Evolutionary conservation across 2,329 filamentous ascomycete species (phyloP).

Genomic region (Paramyrothecium sp.): DNA sequence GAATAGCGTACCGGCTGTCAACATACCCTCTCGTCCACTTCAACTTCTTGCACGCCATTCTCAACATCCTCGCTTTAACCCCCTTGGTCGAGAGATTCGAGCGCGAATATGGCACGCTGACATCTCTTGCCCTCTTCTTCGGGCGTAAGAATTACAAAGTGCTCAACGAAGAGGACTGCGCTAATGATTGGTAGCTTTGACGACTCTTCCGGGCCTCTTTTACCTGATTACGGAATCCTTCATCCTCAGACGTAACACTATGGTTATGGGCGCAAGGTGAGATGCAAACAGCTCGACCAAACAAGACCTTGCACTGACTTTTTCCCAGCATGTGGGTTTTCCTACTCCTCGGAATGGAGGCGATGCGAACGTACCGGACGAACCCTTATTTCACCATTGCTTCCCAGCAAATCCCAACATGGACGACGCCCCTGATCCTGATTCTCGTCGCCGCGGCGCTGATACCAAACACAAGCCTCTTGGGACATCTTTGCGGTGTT

Average conservation of each 20-base stretch:
- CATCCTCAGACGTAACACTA: constrained; percentile 68
- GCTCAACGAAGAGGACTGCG: neutral
- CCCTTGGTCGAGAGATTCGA: constrained; percentile 95
- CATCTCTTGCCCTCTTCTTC: constrained; percentile 82
- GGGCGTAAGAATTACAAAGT: constrained; percentile 67
- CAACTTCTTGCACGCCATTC: constrained; percentile 74
- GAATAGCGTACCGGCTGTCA: constrained; percentile 83
- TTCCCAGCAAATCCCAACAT: constrained; percentile 76
- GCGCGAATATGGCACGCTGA: constrained; percentile 85
- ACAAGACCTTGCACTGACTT: no score
- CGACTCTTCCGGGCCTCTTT: constrained; percentile 75
- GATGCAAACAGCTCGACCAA: constrained; percentile 12
- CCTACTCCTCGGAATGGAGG: constrained; percentile 78
- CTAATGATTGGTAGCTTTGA: constrained; percentile 57
- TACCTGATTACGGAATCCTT: constrained; percentile 79
- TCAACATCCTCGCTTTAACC: constrained; percentile 77
- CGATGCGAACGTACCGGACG: constrained; percentile 78
- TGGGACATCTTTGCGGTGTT: constrained; percentile 86
- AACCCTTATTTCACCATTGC: constrained; percentile 74
- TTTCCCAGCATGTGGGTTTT: constrained; percentile 82
- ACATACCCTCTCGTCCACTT: constrained; percentile 87
- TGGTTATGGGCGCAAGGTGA: constrained; percentile 81
- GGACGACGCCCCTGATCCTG: constrained; percentile 81
- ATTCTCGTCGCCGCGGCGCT: constrained; percentile 74
- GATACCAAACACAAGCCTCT: constrained; percentile 75